phyloP scores from a whole-genome alignment of 2,329 filamentous ascomycete genomes.

The Phyllosticta citriasiana region DNA sequence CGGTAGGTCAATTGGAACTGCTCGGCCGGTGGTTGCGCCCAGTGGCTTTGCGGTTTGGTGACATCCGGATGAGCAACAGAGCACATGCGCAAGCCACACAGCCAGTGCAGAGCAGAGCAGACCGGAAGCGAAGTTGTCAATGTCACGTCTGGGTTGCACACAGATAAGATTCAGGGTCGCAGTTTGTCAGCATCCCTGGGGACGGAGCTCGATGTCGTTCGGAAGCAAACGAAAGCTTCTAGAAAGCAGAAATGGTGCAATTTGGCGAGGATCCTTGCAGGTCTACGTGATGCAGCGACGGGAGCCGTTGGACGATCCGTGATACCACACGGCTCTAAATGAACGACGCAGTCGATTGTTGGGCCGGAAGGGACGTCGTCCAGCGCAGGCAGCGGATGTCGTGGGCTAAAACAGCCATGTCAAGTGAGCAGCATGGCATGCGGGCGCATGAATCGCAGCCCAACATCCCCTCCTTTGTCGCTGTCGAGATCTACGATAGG shows the following conservation, averaged over 20 bases:
- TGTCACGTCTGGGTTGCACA: background rate
- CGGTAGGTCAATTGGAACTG: background rate
- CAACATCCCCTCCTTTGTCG: background rate
- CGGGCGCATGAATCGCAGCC: constrained; percentile 7
- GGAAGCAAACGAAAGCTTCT: constrained; percentile 9
- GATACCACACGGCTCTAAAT: background rate
- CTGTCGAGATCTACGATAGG: constrained; percentile 2
- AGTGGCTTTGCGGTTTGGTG: background rate
- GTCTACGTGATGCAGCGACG: constrained; percentile 3
- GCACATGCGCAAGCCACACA: background rate
- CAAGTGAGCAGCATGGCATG: background rate
- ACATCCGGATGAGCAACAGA: background rate
- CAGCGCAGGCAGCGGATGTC: background rate
- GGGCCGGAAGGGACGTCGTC: background rate
- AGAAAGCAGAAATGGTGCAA: constrained; percentile 6
- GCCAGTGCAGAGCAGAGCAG: background rate
- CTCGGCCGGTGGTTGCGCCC: background rate
- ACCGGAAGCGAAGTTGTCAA: background rate
- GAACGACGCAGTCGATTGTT: background rate
- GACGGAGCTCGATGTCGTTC: background rate
- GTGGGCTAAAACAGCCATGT: background rate
- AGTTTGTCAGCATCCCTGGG: background rate
- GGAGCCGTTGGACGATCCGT: constrained; percentile 6
- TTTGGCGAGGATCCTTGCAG: constrained; percentile 7
- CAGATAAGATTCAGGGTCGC: background rate